Base-by-base conservation (phyloP, 1,139 yeast species). In the Taphrina communis region DNA sequence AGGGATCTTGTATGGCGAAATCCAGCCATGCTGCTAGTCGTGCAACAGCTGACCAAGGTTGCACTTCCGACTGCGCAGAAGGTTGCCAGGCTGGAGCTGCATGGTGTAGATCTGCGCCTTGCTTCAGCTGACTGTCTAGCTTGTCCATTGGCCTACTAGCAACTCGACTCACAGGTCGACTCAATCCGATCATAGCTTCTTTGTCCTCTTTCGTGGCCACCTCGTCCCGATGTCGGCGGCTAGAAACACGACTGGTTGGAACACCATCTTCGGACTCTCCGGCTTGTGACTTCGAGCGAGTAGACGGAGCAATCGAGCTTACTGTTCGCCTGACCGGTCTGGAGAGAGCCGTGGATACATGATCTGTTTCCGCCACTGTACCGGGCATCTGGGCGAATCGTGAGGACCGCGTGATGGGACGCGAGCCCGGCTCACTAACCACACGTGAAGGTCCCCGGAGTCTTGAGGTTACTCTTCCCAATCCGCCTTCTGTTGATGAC, bases 351-450 rank as follows among this genome's bases (percentile, higher is more conserved):
- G 50, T 41, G 17, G 60, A 17, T 2, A 17, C 19, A 14, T 35
- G 21, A 35, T 31, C 58, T 36, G 25, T 7, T 1, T 31, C 58
- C 11, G 17, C 17, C 25, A 11, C 12, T 8, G 42, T 53, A n/a
- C 38, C n/a, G 21, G 58, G 21, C 19, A 53, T 21, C 35, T 58
- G 62, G 17, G 62, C 14, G 53, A 58, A 63, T 21, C 67, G 35
- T 17, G 67, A 44, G 3, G 67, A 63, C 11, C 61, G 60, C 19
- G 67, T 63, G 21, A 63, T 38, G 19, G 60, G 67, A 12, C 44
- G 21, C 7, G 35, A 8, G 31, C 31, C 31, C 2, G 42, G 44
- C 48, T 53, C 61, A 19, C 56, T 50, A 36, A 48, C 65, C 6
- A 25, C 61, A 6, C 67, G 41, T 8, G 52, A 17, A 4, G 67